Conservation (phyloP, 441 rosid genomes). For the Isatis lusitanica region DNA sequence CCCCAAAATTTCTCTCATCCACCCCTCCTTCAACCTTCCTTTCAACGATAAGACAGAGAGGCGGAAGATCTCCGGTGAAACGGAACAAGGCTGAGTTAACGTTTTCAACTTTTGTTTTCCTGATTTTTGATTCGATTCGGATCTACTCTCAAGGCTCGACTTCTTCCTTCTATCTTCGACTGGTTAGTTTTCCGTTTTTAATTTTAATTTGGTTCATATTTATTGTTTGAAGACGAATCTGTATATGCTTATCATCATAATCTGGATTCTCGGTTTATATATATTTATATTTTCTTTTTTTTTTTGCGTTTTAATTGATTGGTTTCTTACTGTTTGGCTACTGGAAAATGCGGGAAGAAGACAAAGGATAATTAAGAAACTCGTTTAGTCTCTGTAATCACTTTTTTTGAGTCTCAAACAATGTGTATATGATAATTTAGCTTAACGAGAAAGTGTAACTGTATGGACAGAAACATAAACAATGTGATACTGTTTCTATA, state of each 20-base stretch:
- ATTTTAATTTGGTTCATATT: background rate
- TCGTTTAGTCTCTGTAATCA: background rate
- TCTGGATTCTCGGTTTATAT: background rate
- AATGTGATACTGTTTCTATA: background rate
- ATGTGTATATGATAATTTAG: constrained; percentile 9
- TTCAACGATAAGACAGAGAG: constrained; percentile 24
- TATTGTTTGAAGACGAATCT: constrained; percentile 2
- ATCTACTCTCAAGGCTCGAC: constrained; percentile 16
- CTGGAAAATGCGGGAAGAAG: background rate
- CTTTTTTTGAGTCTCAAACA: background rate
- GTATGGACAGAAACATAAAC: background rate
- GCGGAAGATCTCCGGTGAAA: constrained; percentile 13
- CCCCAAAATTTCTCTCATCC: constrained; percentile 1
- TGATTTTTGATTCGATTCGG: background rate
- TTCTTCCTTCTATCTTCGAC: background rate
- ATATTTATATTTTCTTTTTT: background rate
- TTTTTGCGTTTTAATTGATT: constrained; percentile 24
- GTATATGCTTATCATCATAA: background rate
- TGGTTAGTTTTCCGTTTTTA: constrained; percentile 23
- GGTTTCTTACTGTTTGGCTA: constrained; percentile 10
- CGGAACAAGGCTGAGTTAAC: background rate
- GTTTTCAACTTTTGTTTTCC: constrained; percentile 30
- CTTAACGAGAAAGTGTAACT: background rate
- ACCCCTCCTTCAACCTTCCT: constrained; percentile 12
- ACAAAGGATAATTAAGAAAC: background rate